Evolutionary conservation across 1,139 yeast genomes (phyloP), one percentile per base, ranked within the genome.

Genomic region (Kurtzmaniella quercitrusa): DNA sequence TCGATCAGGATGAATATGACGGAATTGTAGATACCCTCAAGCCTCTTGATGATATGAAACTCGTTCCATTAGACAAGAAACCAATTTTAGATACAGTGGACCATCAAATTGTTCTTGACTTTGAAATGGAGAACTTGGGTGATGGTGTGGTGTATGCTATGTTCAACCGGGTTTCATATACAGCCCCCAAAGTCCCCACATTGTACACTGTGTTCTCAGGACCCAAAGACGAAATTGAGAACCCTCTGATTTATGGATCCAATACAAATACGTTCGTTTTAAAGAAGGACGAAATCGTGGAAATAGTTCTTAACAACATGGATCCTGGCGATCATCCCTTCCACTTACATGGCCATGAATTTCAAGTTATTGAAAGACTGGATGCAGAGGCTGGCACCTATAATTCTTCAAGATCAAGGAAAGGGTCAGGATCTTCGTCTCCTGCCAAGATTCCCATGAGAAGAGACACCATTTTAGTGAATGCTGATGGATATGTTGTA

Each of bases 121-220:
- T 91, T 48, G 61, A 67, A 36, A 89, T 90, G 95, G 82, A 82
- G 60, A 86, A 85, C 66, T 73, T 91, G 61, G 77, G 73, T 39
- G 73, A 88, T 60, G 98, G 98, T 63, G 73, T 85, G 47, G 88
- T 86, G 66, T 91, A 90, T 60, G 96, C 97, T 9, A 82, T 90
- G 66, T 88, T 91, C 81, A 88, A 90, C 72, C 82, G 85, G 61
- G 72, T 83, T 52, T 75, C 95, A n/a, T 91, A 79, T 65, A 73
- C 79, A 19, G 62, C 77, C 34, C 96, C 97, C 46, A 83, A 81
- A 63, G 93, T 90, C 14, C 98, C 98, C 37, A 73, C 91, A 2
- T 68, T 91, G 50, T 75, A 77, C 62, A 79, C 95, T 2, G 95
- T 79, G n/a, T 60, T 88, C 54, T 71, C 85, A 37, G 79, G 94